These are phyloP conservation scores for Kuraishia capsulata DNA, from an alignment of 805 yeast genomes.

Conservation along the genomic window DNA sequence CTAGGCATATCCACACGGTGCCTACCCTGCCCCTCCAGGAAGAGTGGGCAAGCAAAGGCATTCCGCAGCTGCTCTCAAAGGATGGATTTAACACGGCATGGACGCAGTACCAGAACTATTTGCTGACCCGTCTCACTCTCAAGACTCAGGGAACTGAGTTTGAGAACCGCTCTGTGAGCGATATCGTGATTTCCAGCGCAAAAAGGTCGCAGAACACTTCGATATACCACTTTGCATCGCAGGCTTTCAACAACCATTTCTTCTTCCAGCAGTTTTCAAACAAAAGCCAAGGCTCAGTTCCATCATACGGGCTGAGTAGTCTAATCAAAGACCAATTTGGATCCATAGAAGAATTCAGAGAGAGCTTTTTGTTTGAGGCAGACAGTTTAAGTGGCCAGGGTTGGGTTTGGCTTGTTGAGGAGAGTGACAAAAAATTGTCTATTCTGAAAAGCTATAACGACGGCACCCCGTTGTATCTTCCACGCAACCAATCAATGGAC, in stretches of 20 bases:
- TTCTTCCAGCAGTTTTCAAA: conserved; percentile 56
- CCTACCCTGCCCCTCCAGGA: conserved; percentile 43
- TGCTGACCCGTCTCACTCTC: conserved; percentile 50
- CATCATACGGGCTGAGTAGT: conserved; percentile 13
- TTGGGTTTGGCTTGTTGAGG: conserved; percentile 67
- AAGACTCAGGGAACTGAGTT: conserved; percentile 71
- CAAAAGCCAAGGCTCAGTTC: background rate
- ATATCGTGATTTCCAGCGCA: conserved; percentile 58
- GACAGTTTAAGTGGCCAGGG: conserved; percentile 58
- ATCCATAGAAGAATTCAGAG: conserved; percentile 40
- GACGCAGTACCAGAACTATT: conserved; percentile 67
- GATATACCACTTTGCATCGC: conserved; percentile 83
- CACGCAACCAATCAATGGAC: conserved; percentile 65
- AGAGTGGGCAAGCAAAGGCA: conserved; percentile 34
- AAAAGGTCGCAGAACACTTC: conserved; percentile 56
- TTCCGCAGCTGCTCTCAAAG: conserved; percentile 55
- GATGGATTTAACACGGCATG: conserved; percentile 68
- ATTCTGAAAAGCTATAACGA: conserved; percentile 55
- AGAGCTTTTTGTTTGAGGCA: conserved; percentile 38
- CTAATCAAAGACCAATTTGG: conserved; percentile 29
- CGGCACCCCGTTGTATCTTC: conserved; percentile 69
- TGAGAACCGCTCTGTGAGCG: conserved; percentile 70
- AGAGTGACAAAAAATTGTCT: conserved; percentile 46
- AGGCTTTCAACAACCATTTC: conserved; percentile 86
- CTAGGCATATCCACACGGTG: conserved; percentile 46